Percentiles rank a stretch among this genome's conserved stretches.
Conservation (phyloP, 2,329 filamentous ascomycete genomes). For the Claviceps fusiformis region DNA sequence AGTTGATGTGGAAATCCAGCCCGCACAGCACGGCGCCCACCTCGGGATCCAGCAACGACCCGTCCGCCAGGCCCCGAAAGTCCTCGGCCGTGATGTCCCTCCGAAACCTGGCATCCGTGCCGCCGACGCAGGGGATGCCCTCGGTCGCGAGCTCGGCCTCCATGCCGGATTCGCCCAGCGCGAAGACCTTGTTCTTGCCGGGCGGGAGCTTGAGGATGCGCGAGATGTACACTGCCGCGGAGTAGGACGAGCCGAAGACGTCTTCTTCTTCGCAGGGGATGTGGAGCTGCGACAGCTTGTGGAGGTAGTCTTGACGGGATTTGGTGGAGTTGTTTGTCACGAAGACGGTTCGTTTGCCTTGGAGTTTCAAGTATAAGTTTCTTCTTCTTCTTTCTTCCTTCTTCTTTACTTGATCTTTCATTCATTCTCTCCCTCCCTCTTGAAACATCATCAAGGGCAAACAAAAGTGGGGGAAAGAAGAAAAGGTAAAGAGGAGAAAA, state of each 20-base stretch:
- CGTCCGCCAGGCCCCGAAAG: slow-evolving; percentile 64
- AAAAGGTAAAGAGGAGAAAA: not conserved
- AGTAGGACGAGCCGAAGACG: slow-evolving; percentile 93
- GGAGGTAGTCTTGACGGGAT: slow-evolving; percentile 79
- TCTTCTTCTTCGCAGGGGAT: slow-evolving; percentile 76
- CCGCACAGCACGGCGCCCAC: slow-evolving; percentile 84
- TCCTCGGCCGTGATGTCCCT: slow-evolving; percentile 71
- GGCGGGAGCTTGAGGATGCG: slow-evolving; percentile 71
- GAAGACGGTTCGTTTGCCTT: slow-evolving; percentile 86
- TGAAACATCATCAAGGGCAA: not conserved
- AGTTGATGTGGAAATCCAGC: slow-evolving; percentile 89
- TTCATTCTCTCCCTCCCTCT: too few relatives aligned
- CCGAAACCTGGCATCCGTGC: slow-evolving; percentile 65
- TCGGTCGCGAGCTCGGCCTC: slow-evolving; percentile 78
- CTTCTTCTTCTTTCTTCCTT: not conserved
- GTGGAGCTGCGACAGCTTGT: slow-evolving; percentile 71
- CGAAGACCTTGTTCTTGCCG: slow-evolving; percentile 84
- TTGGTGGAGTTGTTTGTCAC: slow-evolving; percentile 99
- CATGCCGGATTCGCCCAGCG: slow-evolving; percentile 81
- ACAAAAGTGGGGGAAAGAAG: too few relatives aligned
- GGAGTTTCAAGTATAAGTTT: not conserved
- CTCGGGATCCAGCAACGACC: slow-evolving; percentile 66
- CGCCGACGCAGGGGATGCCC: slow-evolving; percentile 67
- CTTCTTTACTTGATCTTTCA: not conserved
- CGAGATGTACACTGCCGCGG: slow-evolving; percentile 86